Percentiles rank a stretch among this genome's conserved stretches.
These are phyloP conservation scores for Irineochytrium annulatum DNA, from an alignment of 192 early-diverging fungal genomes.

Conservation along the genomic window DNA sequence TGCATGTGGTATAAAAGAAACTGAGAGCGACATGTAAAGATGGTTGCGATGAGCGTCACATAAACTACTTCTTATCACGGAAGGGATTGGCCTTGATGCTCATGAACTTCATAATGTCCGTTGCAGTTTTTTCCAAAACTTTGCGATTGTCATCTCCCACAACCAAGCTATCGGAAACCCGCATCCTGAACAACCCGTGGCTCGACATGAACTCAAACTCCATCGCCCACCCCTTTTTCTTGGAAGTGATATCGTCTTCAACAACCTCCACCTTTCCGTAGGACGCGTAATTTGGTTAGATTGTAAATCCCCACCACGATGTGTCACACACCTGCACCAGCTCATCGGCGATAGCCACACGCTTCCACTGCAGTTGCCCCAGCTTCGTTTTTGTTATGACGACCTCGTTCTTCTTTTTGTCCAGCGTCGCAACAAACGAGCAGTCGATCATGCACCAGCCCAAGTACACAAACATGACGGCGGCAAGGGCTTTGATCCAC, in stretches of 20 bases:
- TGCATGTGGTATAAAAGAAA: too few species aligned
- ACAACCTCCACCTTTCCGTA: background rate
- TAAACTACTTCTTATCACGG: too few species aligned
- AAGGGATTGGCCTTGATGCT: too few species aligned
- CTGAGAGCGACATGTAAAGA: too few species aligned
- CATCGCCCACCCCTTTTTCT: constrained; percentile 1
- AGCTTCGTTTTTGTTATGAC: background rate
- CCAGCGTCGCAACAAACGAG: background rate
- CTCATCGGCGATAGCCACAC: background rate
- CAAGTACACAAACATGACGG: background rate
- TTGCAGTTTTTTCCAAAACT: too few species aligned
- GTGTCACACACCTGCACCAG: background rate
- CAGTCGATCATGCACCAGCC: background rate
- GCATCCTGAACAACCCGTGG: too few species aligned
- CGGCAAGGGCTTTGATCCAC: background rate
- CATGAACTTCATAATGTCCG: too few species aligned
- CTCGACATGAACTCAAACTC: background rate
- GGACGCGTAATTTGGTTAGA: too few species aligned
- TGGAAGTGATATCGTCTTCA: background rate
- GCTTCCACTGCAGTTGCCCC: background rate
- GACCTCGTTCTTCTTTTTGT: background rate
- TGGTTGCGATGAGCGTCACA: too few species aligned
- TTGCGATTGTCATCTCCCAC: too few species aligned
- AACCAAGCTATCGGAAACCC: too few species aligned
- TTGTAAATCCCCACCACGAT: background rate